These are phyloP conservation scores for Backusella parvicylindrica DNA, from an alignment of 192 early-diverging fungal species.

Conservation along the genomic window DNA sequence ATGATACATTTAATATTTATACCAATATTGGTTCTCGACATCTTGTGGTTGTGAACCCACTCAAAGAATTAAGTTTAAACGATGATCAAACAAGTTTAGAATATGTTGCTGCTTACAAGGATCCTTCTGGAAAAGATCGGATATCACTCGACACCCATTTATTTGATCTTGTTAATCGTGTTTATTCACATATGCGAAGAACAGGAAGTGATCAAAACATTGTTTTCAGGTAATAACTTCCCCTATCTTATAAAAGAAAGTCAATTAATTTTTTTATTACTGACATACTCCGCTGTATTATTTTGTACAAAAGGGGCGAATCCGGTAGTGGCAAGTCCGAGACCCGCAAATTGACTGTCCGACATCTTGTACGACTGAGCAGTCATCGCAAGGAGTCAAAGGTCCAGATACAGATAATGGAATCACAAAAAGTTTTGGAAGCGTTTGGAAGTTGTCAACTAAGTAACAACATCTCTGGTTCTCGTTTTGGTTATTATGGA, in stretches of 20 bases:
- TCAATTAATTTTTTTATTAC: neutral
- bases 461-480: conserved; percentile 55
- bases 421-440: conserved; percentile 68
- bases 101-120: conserved; percentile 53
- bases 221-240: conserved; percentile 51
- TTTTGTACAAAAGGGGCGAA: conserved; percentile 59
- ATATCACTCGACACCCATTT: conserved; percentile 58
- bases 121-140: conserved; percentile 33
- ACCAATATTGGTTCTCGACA: conserved; percentile 47
- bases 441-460: conserved; percentile 80
- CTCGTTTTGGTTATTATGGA: conserved; percentile 80
- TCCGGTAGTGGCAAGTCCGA: conserved; percentile 84
- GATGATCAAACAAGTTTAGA: conserved; percentile 50
- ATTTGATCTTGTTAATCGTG: conserved; percentile 63
- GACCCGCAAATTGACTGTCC: conserved; percentile 62
- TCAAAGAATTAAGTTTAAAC: conserved; percentile 38
- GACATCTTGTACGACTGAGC: conserved; percentile 77
- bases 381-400: conserved; percentile 75
- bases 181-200: conserved; percentile 68
- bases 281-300: neutral
- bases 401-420: conserved; percentile 65
- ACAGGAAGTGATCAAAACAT: conserved; percentile 71
- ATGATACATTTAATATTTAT: conserved; percentile 50
- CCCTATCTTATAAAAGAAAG: conserved; percentile 1
- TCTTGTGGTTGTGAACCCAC: conserved; percentile 53